Percentiles rank a stretch among this genome's conserved stretches.
These are phyloP conservation scores for Wickerhamomyces xylosicus DNA, from an alignment of 805 yeast genomes.

Conservation along the genomic window DNA sequence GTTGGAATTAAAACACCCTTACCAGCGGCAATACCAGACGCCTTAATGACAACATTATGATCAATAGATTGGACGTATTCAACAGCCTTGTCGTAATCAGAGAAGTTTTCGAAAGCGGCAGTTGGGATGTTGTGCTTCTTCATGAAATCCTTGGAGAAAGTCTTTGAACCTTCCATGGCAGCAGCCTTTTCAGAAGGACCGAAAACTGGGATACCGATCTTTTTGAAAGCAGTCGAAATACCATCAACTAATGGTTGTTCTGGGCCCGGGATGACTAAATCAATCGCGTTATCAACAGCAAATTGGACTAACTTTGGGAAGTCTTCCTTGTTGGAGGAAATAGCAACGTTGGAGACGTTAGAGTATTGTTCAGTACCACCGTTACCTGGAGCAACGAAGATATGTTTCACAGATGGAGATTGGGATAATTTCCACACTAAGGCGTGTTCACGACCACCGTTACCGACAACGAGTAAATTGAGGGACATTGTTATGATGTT, in stretches of 20 bases:
- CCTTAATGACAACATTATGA: constrained; percentile 84
- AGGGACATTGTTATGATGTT: constrained; percentile 18
- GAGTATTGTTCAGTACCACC: constrained; percentile 69
- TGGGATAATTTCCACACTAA: constrained; percentile 84
- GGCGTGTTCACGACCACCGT: constrained; percentile 99
- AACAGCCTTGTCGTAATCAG: constrained; percentile 64
- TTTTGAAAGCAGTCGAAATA: constrained; percentile 57
- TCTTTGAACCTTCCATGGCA: constrained; percentile 91
- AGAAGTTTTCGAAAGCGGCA: constrained; percentile 80
- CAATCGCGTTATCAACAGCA: constrained; percentile 56
- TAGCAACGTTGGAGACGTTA: constrained; percentile 59
- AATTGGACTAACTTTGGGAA: constrained; percentile 64
- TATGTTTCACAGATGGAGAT: constrained; percentile 57
- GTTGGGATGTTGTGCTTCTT: constrained; percentile 87
- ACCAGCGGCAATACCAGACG: constrained; percentile 98
- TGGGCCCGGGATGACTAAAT: constrained; percentile 93
- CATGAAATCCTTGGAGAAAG: constrained; percentile 92
- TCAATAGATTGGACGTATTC: constrained; percentile 53
- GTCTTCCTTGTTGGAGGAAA: constrained; percentile 56
- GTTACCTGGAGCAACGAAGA: constrained; percentile 94
- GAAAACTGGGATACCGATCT: constrained; percentile 88
- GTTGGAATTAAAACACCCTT: constrained; percentile 95
- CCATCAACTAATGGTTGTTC: constrained; percentile 98
- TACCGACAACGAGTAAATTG: constrained; percentile 82
- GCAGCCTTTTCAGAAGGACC: constrained; percentile 95